Base-by-base conservation (phyloP, 1,139 yeast genomes). In the Wickerhamomyces sp. region DNA sequence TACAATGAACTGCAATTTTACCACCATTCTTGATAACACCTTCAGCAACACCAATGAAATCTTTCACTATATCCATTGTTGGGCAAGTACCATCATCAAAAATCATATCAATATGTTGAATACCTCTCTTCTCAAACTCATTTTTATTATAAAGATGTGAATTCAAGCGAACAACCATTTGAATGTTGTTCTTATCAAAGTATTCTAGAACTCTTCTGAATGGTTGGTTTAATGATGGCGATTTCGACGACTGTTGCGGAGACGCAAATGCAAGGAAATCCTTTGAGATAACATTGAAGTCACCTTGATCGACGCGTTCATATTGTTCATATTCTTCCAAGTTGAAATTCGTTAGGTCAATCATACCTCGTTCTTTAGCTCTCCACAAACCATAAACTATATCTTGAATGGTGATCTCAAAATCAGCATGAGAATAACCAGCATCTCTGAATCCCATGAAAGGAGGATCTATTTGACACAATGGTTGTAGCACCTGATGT, bases 11-110 rank as follows among this genome's bases (percentile, higher is more conserved):
- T 2, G 99, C 99, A 48, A 93, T 84, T 62, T 90, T 90, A 14
- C 97, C 97, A 11, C 95, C 94, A 48, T 81, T 77, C 40, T 63
- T 67, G 47, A 91, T 88, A 26, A 89, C 80, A 43, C 95, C 86
- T 62, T 91, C 97, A 2, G 95, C 93, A 1, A 96, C 96, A 10
- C 99, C 99, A 51, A 93, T 79, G 61, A 93, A 93, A 57, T 87
- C 85, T 56, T 87, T 88, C 10, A 93, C 99, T 59, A 83, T 87
- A 18, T 90, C 94, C 78, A 93, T 75, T 11, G 95, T 87, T 11
- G 99, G 99, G 62, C 98, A 93, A 1, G 99, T 91, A 30, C 99
- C 99, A 65, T 93, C 99, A 59, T 93, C 99, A 64, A 93, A 93
- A 40, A 93, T 87, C 87, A 93, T 84, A 64, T 93, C 99, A 36